A percentile compares a stretch with the other conserved stretches of the same genome.
Conservation (phyloP, 2,329 filamentous ascomycete genomes). For the Fusarium sublunatum region DNA sequence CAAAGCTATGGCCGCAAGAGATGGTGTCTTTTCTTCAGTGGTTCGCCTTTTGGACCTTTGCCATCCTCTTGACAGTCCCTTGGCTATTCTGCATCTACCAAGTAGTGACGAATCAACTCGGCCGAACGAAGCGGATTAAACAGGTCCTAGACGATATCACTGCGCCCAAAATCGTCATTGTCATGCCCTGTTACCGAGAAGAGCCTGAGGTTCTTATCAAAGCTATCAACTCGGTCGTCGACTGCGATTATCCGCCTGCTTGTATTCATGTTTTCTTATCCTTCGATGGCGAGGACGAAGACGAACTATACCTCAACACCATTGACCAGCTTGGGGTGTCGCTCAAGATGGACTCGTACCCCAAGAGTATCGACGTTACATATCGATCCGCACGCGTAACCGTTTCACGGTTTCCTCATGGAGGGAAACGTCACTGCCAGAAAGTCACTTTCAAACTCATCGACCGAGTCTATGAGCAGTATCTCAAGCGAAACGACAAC, state of each 20-base stretch:
- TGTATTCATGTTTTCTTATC: constrained; percentile 96
- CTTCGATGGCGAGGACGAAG: constrained; percentile 90
- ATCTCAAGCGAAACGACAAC: constrained; percentile 88
- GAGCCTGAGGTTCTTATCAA: constrained; percentile 84
- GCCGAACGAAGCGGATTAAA: constrained; percentile 83
- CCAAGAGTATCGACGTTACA: constrained; percentile 88
- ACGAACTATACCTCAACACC: constrained; percentile 88
- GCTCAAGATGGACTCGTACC: constrained; percentile 79
- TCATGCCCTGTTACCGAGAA: constrained; percentile 98
- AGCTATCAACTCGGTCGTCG: constrained; percentile 90
- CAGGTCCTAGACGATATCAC: constrained; percentile 84
- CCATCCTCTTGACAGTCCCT: constrained; percentile 83
- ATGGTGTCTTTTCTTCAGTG: constrained; percentile 84
- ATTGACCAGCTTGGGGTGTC: constrained; percentile 87
- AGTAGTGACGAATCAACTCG: constrained; percentile 86
- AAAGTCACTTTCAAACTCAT: constrained; percentile 94
- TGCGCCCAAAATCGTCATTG: constrained; percentile 92
- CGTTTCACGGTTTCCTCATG: constrained; percentile 90
- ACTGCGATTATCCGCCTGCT: constrained; percentile 90
- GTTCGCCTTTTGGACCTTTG: constrained; percentile 96
- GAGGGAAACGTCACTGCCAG: constrained; percentile 93
- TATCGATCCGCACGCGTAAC: constrained; percentile 88
- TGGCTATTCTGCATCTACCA: constrained; percentile 96
- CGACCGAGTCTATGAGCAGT: constrained; percentile 89
- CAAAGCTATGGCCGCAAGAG: constrained; percentile 74